A percentile compares a stretch with the other conserved stretches of the same genome.
These are phyloP conservation scores for Hyparrhenia diplandra DNA, from an alignment of 176 grass and related monocot species.

Conservation along the genomic window DNA sequence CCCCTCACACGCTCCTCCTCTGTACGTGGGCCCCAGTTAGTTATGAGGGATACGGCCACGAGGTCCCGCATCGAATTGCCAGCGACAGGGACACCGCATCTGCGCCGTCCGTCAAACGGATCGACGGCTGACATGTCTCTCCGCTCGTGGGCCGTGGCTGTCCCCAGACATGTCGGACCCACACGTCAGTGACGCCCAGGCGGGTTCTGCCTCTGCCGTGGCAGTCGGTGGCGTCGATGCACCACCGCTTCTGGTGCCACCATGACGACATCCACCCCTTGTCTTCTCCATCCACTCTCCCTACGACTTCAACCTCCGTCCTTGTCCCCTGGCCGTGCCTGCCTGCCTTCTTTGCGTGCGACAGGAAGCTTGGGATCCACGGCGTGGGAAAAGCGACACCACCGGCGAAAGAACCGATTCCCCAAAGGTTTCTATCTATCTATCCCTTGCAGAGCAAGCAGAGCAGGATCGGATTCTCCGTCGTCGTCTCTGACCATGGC, in stretches of 20 bases:
- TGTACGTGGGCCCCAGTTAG: neutral
- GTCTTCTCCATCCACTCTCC: neutral
- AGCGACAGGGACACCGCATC: neutral
- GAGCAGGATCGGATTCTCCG: neutral
- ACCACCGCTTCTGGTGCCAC: no score
- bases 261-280: constrained; percentile 40
- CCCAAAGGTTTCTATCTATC: neutral
- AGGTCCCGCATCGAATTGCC: neutral
- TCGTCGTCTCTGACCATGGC: neutral
- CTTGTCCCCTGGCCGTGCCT: no score
- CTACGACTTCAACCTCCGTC: neutral
- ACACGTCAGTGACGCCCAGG: neutral
- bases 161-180: rapidly evolving
- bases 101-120: neutral
- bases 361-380: constrained; percentile 19
- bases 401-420: neutral
- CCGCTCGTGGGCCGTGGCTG: neutral
- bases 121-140: neutral
- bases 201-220: neutral
- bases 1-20: neutral
- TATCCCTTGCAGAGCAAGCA: no score
- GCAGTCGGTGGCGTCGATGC: neutral
- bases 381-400: neutral
- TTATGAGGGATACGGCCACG: neutral
- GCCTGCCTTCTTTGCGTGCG: constrained; percentile 1